phyloP scores from a whole-genome alignment of 2,329 filamentous ascomycete species.

The Botryotinia globosa region DNA sequence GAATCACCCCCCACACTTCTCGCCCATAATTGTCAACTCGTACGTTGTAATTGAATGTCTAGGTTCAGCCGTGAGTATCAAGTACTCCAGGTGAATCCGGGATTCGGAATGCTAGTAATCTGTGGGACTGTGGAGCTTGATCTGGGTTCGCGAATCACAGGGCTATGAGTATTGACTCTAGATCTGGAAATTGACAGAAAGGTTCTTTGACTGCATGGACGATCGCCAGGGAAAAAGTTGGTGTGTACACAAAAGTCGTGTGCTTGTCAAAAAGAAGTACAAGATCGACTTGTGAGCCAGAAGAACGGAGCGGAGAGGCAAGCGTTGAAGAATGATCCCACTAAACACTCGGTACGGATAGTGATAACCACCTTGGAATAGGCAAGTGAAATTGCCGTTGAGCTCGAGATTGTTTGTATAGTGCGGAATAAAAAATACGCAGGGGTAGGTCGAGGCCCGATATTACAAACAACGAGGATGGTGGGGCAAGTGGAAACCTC shows the following conservation, averaged over 20 bases:
- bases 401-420: slow-evolving; percentile 19
- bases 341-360: slow-evolving; percentile 23
- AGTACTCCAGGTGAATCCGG: slow-evolving; percentile 29
- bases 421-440: slow-evolving; percentile 9
- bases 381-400: slow-evolving; percentile 25
- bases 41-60: slow-evolving; percentile 31
- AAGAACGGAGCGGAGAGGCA: slow-evolving; percentile 26
- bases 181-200: slow-evolving; percentile 30
- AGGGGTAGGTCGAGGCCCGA: slow-evolving; percentile 22
- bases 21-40: slow-evolving; percentile 30
- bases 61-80: slow-evolving; percentile 24
- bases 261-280: slow-evolving; percentile 27
- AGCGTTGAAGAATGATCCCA: slow-evolving; percentile 20
- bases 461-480: slow-evolving; percentile 25
- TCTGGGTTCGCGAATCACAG: slow-evolving; percentile 34
- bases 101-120: slow-evolving; percentile 29
- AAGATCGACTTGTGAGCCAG: slow-evolving; percentile 22
- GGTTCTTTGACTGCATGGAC: slow-evolving; percentile 30
- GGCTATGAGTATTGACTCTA: slow-evolving; percentile 28
- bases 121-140: slow-evolving; percentile 29
- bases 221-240: slow-evolving; percentile 28
- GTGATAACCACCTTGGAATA: slow-evolving; percentile 24
- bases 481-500: slow-evolving; percentile 21
- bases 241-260: slow-evolving; percentile 28
- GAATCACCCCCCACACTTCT: slow-evolving; percentile 33